Percentiles rank a stretch among this genome's conserved stretches.
These are phyloP conservation scores for Stropharia rugosoannulata DNA, from an alignment of 768 basidiomycete genomes.

Conservation along the genomic window DNA sequence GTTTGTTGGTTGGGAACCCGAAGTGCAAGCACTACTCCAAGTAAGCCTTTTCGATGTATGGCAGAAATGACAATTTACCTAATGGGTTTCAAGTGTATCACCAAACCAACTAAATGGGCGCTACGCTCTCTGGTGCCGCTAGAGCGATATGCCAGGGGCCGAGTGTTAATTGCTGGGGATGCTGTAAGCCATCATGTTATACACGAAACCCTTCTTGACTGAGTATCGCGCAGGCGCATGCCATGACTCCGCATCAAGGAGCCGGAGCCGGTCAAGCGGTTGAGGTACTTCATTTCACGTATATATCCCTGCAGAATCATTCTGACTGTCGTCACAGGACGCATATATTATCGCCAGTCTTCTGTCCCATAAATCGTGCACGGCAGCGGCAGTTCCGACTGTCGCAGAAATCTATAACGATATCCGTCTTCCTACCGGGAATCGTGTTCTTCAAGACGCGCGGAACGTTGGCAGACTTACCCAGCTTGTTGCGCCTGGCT, in stretches of 20 bases:
- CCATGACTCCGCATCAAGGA: conserved; percentile 32
- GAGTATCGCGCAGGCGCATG: conserved; percentile 25
- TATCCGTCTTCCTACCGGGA: conserved; percentile 25
- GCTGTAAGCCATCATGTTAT: conserved; percentile 29
- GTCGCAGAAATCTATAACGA: conserved; percentile 27
- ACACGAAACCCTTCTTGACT: not conserved
- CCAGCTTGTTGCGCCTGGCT: conserved; percentile 23
- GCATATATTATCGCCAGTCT: conserved; percentile 34
- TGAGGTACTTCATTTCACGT: conserved; percentile 17
- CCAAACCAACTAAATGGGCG: conserved; percentile 41
- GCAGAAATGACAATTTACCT: not conserved
- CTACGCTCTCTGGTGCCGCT: conserved; percentile 39
- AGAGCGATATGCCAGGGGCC: conserved; percentile 35
- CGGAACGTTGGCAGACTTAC: conserved; percentile 17
- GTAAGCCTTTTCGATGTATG: conserved; percentile 23
- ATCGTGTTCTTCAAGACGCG: conserved; percentile 21
- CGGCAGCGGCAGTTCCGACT: conserved; percentile 18
- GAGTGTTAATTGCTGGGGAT: conserved; percentile 50
- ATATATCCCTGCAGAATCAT: not conserved
- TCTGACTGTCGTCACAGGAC: conserved; percentile 24
- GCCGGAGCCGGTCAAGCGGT: conserved; percentile 30
- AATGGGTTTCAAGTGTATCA: conserved; percentile 28
- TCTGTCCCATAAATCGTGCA: conserved; percentile 12
- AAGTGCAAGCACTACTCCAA: conserved; percentile 41
- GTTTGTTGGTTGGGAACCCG: conserved; percentile 46